These are phyloP conservation scores for Rhynchosporium agropyri DNA, from an alignment of 2,329 filamentous ascomycete species.

Conservation along the genomic window DNA sequence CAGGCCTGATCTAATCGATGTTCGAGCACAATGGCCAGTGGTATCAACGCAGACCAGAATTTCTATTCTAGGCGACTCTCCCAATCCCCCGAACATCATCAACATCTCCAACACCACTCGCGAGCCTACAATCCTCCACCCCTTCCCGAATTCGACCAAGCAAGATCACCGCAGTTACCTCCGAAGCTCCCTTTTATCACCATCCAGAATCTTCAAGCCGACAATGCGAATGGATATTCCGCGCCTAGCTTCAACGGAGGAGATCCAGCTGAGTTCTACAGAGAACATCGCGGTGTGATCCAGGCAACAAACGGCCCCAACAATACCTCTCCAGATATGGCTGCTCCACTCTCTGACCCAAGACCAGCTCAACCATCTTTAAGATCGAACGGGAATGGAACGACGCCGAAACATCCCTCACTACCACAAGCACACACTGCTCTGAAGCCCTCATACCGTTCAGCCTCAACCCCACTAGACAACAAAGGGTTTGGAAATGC, in stretches of 20 bases:
- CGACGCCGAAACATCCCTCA: conserved; percentile 52
- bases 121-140: conserved; percentile 34
- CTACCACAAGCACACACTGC: conserved; percentile 46
- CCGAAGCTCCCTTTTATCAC: conserved; percentile 39
- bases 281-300: conserved; percentile 47
- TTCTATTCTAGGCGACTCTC: conserved; percentile 39
- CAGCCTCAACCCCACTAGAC: conserved; percentile 58
- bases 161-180: conserved; percentile 31
- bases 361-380: conserved; percentile 47
- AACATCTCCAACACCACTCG: conserved; percentile 19
- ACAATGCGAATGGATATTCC: conserved; percentile 35
- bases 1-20: conserved; percentile 36
- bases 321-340: conserved; percentile 34
- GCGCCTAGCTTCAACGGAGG: conserved; percentile 28
- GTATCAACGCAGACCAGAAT: conserved; percentile 42
- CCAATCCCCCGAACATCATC: conserved; percentile 29
- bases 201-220: conserved; percentile 36
- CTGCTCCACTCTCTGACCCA: conserved; percentile 44
- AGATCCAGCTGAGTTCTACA: conserved; percentile 54
- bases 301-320: conserved; percentile 32
- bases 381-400: conserved; percentile 55
- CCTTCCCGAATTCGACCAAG: conserved; percentile 30
- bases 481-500: conserved; percentile 40
- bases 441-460: conserved; percentile 51
- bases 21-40: conserved; percentile 40